Base-by-base conservation (phyloP, 2,329 filamentous ascomycete genomes). In the Fusarium staphyleae region DNA sequence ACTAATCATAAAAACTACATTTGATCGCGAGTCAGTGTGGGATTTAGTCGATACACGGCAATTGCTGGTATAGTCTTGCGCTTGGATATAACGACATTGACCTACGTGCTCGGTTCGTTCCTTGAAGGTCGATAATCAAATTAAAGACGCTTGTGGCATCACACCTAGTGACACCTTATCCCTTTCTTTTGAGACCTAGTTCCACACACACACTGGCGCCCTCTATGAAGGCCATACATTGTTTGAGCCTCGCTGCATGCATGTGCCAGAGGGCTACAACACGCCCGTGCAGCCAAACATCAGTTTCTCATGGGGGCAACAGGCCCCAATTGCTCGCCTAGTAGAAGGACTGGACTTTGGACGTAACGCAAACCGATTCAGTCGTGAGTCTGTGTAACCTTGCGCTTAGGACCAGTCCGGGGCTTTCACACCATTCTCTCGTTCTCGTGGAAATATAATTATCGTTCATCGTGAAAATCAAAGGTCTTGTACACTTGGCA, bases 341-440 rank as follows among this genome's bases (percentile, higher is more conserved):
- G 28, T 36, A 15, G 34, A 29, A 18, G 32, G n/a, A 14, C 24
- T 29, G 35, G n/a, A 22, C n/a, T 24, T 19, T 39, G 19, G 30
- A 32, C 46, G 55, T 40, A 42, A 57, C 48, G 32, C 52, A 63
- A 63, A 48, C 35, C 24, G 42, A 39, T 40, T 12, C 22, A n/a
- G 43, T 32, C 18, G 19, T 15, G 24, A 37, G 28, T 33, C 18
- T 15, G 6, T 11, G 15, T 12, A 29, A 26, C 26, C 19, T 12
- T n/a, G 28, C 34, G 22, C 13, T 37, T 12, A 19, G 28, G 14
- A 39, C 24, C 37, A 16, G 22, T 24, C 22, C 22, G 22, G 9
- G 22, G 22, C 36, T 26, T n/a, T 28, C 16, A 54, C 41, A 24
- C 8, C 4, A 24, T 8, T 5, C 34, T 42, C 34, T 33, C 59